phyloP scores from a whole-genome alignment of 768 basidiomycete genomes.

The Holtermanniella nyarrowii region DNA sequence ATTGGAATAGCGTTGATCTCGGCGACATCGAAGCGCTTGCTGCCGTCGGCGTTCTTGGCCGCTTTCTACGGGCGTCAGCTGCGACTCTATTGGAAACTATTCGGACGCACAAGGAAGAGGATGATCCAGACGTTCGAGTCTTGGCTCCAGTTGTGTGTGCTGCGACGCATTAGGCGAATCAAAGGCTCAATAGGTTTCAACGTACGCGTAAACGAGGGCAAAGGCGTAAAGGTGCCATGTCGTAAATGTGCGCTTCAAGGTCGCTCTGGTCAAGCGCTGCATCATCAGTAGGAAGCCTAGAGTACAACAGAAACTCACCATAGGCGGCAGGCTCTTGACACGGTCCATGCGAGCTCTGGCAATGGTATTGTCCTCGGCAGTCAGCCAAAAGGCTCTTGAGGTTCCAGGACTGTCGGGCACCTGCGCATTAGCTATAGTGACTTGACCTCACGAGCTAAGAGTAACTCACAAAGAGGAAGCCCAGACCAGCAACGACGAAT shows the following conservation, averaged over 20 bases:
- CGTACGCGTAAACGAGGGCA: constrained; percentile 9
- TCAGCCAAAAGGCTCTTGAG: constrained; percentile 16
- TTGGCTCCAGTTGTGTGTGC: constrained; percentile 13
- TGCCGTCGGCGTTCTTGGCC: constrained; percentile 14
- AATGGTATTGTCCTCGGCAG: constrained; percentile 11
- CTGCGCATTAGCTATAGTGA: not conserved
- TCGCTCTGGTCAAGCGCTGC: constrained; percentile 3
- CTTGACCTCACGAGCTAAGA: not conserved
- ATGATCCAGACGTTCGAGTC: constrained; percentile 22
- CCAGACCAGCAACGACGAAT: constrained; percentile 14
- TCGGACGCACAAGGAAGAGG: constrained; percentile 14
- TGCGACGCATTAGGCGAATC: not conserved
- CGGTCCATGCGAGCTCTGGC: constrained; percentile 12
- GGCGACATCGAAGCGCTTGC: constrained; percentile 8
- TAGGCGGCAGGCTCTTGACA: constrained; percentile 12
- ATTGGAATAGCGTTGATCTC: constrained; percentile 24
- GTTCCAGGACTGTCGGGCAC: constrained; percentile 11
- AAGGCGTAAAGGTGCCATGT: constrained; percentile 18
- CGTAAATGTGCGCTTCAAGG: constrained; percentile 11
- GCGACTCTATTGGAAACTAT: not conserved
- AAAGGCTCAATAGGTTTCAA: not conserved
- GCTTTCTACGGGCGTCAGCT: constrained; percentile 12
- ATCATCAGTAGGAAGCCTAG: not conserved
- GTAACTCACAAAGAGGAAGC: constrained; percentile 7
- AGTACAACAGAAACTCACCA: not conserved